Conservation (phyloP, 2,329 filamentous ascomycete species). For the Monilinia aucupariae region DNA sequence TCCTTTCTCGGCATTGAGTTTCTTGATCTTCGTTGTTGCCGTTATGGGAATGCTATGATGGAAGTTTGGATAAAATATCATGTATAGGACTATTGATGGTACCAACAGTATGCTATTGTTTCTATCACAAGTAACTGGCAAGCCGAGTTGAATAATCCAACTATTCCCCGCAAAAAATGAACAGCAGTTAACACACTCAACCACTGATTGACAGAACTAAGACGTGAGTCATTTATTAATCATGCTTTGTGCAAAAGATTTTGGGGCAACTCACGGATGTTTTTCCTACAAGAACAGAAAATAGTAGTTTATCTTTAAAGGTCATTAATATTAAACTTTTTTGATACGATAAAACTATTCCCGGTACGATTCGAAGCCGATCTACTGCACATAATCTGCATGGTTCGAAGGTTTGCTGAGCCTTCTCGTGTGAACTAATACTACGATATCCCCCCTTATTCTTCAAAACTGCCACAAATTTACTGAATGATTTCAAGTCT, state of each 20-base stretch:
- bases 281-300: background rate
- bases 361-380: background rate
- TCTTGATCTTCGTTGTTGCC: slow-evolving; percentile 23
- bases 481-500: background rate
- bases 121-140: background rate
- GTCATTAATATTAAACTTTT: background rate
- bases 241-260: background rate
- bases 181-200: background rate
- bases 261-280: background rate
- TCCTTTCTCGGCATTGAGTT: slow-evolving; percentile 21
- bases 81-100: background rate
- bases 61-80: slow-evolving; percentile 1
- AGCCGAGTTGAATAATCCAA: background rate
- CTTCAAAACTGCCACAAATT: background rate
- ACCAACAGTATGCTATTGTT: background rate
- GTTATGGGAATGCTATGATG: slow-evolving; percentile 28
- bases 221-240: background rate
- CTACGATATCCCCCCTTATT: background rate
- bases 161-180: background rate
- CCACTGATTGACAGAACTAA: background rate
- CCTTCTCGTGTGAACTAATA: background rate
- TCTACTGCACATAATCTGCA: background rate
- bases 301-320: no score
- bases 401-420: background rate
- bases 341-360: no score